Conservation (phyloP, 108 stramenopile species). For the Skeletonema tropicum region DNA sequence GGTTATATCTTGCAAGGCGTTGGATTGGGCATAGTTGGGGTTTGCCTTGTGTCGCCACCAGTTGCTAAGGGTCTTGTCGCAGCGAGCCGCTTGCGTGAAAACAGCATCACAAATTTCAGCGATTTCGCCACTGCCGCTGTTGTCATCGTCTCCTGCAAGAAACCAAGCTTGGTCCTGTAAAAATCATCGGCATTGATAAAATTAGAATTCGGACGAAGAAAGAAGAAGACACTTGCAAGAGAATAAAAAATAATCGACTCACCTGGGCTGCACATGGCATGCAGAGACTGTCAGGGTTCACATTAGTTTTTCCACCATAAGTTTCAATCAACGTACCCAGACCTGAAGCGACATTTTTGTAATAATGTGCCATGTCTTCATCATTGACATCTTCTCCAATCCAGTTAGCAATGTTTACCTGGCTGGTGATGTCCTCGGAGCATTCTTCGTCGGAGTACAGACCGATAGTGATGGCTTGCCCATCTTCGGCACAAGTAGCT, state of each 20-base stretch:
- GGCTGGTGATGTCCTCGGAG: conserved; percentile 60
- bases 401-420: conserved; percentile 25
- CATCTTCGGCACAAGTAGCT: conserved; percentile 66
- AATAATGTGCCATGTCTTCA: conserved; percentile 19
- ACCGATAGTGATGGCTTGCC: conserved; percentile 69
- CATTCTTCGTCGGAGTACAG: conserved; percentile 84
- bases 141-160: neutral
- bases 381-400: conserved; percentile 33
- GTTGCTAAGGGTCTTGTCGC: conserved; percentile 64
- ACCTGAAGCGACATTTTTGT: neutral
- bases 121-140: conserved; percentile 29
- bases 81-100: conserved; percentile 66
- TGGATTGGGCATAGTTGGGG: conserved; percentile 19
- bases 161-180: neutral
- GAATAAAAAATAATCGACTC: neutral
- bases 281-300: neutral
- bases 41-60: conserved; percentile 36
- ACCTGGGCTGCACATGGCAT: neutral
- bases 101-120: conserved; percentile 58
- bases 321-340: neutral
- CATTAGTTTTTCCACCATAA: neutral
- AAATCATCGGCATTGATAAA: no score
- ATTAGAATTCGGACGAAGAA: no score
- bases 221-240: neutral
- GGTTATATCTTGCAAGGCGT: conserved; percentile 43